Evolutionary conservation across 129 eudicot genomes (phyloP).

Genomic region (Artemisia tridentata): DNA sequence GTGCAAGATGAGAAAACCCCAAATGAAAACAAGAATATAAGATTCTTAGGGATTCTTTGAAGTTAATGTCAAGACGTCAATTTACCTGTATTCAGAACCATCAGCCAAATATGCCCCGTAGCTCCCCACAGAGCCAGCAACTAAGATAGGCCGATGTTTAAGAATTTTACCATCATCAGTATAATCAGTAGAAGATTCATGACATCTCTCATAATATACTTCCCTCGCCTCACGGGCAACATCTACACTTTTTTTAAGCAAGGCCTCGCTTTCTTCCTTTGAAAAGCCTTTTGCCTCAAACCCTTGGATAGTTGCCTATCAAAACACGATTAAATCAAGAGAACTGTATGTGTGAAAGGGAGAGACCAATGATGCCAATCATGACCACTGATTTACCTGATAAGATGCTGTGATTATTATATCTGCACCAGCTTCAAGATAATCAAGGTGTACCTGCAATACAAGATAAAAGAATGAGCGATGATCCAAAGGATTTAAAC

Average conservation of each 20-base stretch:
- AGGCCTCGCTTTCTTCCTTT: constrained; percentile 66
- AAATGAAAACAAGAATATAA: not conserved
- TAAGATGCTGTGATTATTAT: constrained; percentile 91
- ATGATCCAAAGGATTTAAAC: not conserved
- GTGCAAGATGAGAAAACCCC: not conserved
- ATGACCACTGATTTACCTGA: constrained; percentile 52
- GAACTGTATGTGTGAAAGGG: not conserved
- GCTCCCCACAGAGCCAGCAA: constrained; percentile 98
- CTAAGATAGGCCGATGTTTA: constrained; percentile 68
- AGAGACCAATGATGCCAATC: not conserved
- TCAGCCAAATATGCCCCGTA: constrained; percentile 99
- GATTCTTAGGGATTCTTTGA: not conserved
- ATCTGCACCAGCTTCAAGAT: constrained; percentile 99
- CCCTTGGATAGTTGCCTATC: constrained; percentile 95
- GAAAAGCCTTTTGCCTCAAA: constrained; percentile 88
- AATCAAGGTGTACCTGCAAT: constrained; percentile 93
- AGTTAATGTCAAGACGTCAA: not conserved
- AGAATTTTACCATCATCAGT: constrained; percentile 50
- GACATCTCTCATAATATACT: constrained; percentile 55
- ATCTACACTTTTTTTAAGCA: constrained; percentile 85
- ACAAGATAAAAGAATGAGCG: constrained; percentile 14
- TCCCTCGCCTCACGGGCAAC: constrained; percentile 89
- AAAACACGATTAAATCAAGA: constrained; percentile 9
- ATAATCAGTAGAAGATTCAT: constrained; percentile 37
- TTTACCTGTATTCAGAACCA: constrained; percentile 95